Evolutionary conservation across 495 filamentous ascomycete species (phyloP).

Genomic region (Penicillium taxi): DNA sequence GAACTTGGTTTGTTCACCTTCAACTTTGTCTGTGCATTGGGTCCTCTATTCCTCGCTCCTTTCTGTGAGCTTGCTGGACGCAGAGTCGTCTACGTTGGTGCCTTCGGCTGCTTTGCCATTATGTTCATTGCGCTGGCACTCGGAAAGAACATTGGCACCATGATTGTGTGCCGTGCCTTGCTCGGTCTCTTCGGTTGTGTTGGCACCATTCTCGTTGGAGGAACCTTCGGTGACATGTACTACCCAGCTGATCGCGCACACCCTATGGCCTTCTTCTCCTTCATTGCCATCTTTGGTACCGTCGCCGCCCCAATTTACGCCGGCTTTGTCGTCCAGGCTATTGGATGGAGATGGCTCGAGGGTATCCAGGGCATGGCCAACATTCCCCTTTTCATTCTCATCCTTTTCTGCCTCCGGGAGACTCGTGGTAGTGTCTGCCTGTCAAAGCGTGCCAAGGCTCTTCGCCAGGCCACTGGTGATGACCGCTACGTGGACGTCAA

Average conservation of each 20-base stretch:
- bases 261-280: conserved; percentile 72
- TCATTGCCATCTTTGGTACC: conserved; percentile 66
- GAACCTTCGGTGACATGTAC: conserved; percentile 69
- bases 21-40: conserved; percentile 35
- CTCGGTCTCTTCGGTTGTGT: conserved; percentile 71
- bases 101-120: conserved; percentile 32
- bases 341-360: conserved; percentile 75
- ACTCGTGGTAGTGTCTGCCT: conserved; percentile 57
- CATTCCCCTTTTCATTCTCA: conserved; percentile 47
- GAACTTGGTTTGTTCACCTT: conserved; percentile 38
- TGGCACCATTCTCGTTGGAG: conserved; percentile 71
- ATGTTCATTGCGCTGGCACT: conserved; percentile 38
- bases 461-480: conserved; percentile 50
- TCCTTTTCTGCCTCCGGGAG: conserved; percentile 53
- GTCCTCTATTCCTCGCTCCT: conserved; percentile 38
- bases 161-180: conserved; percentile 60
- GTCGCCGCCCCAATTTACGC: conserved; percentile 65
- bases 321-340: conserved; percentile 59
- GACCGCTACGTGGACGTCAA: conserved; percentile 60
- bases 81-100: conserved; percentile 31
- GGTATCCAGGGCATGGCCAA: conserved; percentile 70
- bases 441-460: conserved; percentile 51
- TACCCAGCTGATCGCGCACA: conserved; percentile 64
- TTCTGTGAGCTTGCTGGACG: conserved; percentile 40
- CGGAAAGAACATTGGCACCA: conserved; percentile 57